Evolutionary conservation across 345 rosid genomes (phyloP), one percentile per base, ranked within the genome.

Genomic region (Eucalyptus tenuipes): DNA sequence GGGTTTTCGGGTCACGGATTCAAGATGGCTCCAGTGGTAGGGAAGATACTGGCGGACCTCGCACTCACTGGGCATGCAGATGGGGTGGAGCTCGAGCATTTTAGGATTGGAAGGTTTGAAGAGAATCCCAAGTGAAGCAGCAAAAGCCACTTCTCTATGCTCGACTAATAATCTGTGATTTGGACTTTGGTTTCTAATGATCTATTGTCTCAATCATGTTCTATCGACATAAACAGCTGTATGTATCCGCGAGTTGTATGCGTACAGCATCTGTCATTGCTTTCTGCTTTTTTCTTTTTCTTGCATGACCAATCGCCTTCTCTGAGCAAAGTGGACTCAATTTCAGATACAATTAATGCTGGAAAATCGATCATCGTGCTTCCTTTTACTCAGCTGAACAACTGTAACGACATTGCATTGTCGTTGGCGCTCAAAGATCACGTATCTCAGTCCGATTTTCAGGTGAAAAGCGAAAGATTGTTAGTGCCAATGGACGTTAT

Each of bases 1-100:
- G 99, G 99, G 61, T 97, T 96, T 91, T 97, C 99, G 0, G 99
- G 98, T 55, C 99, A 97, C 61, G 99, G 99, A 7, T 96, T 97
- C 90, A 96, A 97, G 96, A 96, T 96, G 99, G 96, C 95, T 2
- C 98, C 99, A 1, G 91, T 88, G 1, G 93, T 96, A 24, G 99
- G 98, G 49, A 93, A 94, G 94, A 92, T 96, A n/a, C 42, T 97
- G 88, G 94, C 94, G 18, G 98, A 96, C 37, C 90, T 98, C 37
- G 98, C 88, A 53, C 91, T 91, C 12, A 33, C 48, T 5, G 99
- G 96, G 48, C 94, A 90, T 87, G 91, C 93, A 0, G 89, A 92
- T 57, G 98, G 95, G 45, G 92, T 93, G 88, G 98, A 94, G 87
- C 79, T 94, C 52, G 89, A 91, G 89, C 86, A 92, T 59, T 96